Evolutionary conservation across 139 green algal species (phyloP).

Genomic region (Nannochloris sp.): DNA sequence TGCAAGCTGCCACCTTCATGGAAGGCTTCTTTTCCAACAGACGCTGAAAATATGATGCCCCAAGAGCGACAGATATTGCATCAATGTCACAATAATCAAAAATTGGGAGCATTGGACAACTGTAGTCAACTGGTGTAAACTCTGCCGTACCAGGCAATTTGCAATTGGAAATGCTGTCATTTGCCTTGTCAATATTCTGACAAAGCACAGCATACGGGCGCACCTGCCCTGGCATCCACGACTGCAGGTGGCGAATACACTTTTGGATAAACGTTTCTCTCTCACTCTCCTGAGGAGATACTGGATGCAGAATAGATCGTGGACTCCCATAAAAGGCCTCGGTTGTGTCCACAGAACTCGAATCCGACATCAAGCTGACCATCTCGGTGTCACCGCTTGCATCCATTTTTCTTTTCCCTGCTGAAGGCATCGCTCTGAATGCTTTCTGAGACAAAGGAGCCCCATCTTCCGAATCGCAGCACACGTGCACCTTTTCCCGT

Average conservation of each 20-base stretch:
- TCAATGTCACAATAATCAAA: slow-evolving; percentile 4
- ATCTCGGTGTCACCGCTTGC: no score
- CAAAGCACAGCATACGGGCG: background rate
- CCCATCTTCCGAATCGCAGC: no score
- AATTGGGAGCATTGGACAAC: slow-evolving; percentile 1
- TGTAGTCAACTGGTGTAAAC: background rate
- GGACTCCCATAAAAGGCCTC: no score
- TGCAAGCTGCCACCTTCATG: slow-evolving; percentile 5
- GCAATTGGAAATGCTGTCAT: background rate
- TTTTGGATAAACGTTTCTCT: no score
- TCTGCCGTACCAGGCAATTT: background rate
- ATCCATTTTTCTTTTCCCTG: no score
- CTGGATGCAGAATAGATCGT: no score
- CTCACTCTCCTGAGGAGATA: no score
- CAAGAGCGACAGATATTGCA: slow-evolving; percentile 12
- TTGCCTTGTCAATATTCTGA: background rate
- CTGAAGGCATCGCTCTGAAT: no score
- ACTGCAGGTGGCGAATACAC: background rate
- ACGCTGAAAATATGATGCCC: slow-evolving; percentile 23
- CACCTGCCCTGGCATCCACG: background rate
- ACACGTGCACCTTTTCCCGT: no score
- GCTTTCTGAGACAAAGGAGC: no score
- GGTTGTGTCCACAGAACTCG: no score
- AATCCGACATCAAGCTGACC: no score
- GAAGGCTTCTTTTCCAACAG: background rate